Base-by-base conservation (phyloP, 2,329 filamentous ascomycete genomes). In the Dactylellina leptospora region DNA sequence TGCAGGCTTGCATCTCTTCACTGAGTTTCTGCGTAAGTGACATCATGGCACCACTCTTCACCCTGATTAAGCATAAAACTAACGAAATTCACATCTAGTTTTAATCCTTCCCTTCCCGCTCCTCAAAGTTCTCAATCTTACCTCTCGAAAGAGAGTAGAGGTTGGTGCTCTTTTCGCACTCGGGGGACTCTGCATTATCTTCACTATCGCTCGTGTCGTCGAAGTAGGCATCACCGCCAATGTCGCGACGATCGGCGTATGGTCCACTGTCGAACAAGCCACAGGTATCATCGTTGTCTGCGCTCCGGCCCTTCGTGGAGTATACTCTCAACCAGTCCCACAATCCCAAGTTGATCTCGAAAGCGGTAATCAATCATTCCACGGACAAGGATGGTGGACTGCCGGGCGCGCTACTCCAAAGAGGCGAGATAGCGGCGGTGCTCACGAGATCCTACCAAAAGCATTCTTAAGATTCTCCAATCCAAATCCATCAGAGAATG, bases 361-460 rank as follows among this genome's bases (percentile, higher is more conserved):
- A 64, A 72, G 68, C n/a, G 68, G 58, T 3, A 62, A 63, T 11
- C 64, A 62, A 53, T 64, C 68, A 10, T 54, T 72, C 30, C 68
- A 72, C 23, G 68, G 68, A 40, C 68, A 72, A 60, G 68, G 68
- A 48, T 72, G 68, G 68, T 72, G 68, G 68, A 72, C 68, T 2
- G 68, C 68, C 30, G 68, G 68, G 45, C 68, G 68, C 30, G 68
- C 30, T 27, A 72, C 68, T 18, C 68, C 68, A 18, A 72, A 72
- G 25, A 23, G 68, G 60, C 28, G 68, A 23, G 68, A 72, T 11
- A 72, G 68, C 30, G 68, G 68, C 10, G 54, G 59, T 27, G 51
- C 68, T 4, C 58, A 72, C 47, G 68, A 72, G 13, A 72, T 63
- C 22, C 28, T 72, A 0, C 68, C 68, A 2, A 72, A 72, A 27